Conservation (phyloP, 164 flowering plant genomes). For the Euptelea pleiosperma region DNA sequence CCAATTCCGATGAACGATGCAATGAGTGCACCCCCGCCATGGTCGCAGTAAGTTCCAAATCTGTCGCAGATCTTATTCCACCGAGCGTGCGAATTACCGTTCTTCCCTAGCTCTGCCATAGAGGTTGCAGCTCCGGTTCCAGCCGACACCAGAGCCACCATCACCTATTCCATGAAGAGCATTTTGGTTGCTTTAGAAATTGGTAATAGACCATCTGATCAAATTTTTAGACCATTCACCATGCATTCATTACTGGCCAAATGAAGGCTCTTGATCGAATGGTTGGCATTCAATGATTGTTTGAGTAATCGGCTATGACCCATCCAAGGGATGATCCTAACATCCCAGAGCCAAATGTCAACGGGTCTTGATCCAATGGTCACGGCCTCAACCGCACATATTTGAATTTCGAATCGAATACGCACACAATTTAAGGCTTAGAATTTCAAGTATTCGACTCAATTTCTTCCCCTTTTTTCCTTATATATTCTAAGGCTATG, state of each 20-base stretch:
- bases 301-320: background rate
- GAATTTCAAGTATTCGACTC: too few species aligned
- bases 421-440: too few species aligned
- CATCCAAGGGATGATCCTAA: background rate
- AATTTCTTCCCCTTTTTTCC: too few species aligned
- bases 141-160: slow-evolving; percentile 45
- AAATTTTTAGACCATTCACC: too few species aligned
- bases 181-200: too few species aligned
- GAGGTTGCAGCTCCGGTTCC: slow-evolving; percentile 60
- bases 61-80: slow-evolving; percentile 83
- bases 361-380: too few species aligned
- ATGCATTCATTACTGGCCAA: background rate
- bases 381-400: too few species aligned
- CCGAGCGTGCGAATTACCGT: slow-evolving; percentile 70
- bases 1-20: slow-evolving; percentile 49
- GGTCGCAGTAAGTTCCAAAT: slow-evolving; percentile 54
- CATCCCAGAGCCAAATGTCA: too few species aligned
- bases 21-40: slow-evolving; percentile 52
- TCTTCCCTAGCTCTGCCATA: slow-evolving; percentile 70
- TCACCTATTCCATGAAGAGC: slow-evolving; percentile 35
- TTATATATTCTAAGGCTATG: too few species aligned
- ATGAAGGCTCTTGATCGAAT: background rate
- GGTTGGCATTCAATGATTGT: too few species aligned
- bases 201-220: too few species aligned
- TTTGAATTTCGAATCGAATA: too few species aligned